A percentile compares a stretch with the other conserved stretches of the same genome.
Conservation (phyloP, 2,329 filamentous ascomycete genomes). For the Ophiobolus disseminans region DNA sequence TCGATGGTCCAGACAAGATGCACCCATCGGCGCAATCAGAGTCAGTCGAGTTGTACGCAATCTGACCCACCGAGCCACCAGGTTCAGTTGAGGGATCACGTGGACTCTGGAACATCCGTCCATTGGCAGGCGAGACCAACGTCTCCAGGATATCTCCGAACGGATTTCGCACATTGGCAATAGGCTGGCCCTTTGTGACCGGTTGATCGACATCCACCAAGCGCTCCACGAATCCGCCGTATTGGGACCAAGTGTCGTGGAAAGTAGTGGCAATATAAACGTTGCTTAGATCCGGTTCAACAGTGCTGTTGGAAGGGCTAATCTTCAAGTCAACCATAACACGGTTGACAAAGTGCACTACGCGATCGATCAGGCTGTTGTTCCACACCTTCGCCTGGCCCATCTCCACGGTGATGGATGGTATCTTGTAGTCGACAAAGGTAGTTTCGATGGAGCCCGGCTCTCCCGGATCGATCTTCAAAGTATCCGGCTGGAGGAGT, state of each 20-base stretch:
- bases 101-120: slow-evolving; percentile 45
- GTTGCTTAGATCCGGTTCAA: slow-evolving; percentile 39
- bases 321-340: slow-evolving; percentile 32
- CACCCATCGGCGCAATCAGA: slow-evolving; percentile 40
- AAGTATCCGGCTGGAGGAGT: slow-evolving; percentile 48
- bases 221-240: slow-evolving; percentile 39
- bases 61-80: slow-evolving; percentile 42
- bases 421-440: slow-evolving; percentile 44
- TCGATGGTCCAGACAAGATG: slow-evolving; percentile 27
- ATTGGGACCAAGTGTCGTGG: slow-evolving; percentile 34
- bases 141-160: slow-evolving; percentile 49
- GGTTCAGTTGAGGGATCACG: slow-evolving; percentile 47
- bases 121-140: slow-evolving; percentile 39
- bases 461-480: slow-evolving; percentile 51
- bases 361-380: slow-evolving; percentile 43
- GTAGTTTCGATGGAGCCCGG: slow-evolving; percentile 51
- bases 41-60: slow-evolving; percentile 48
- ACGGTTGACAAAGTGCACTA: slow-evolving; percentile 37
- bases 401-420: slow-evolving; percentile 50
- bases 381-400: slow-evolving; percentile 50
- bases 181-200: slow-evolving; percentile 45
- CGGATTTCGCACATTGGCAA: slow-evolving; percentile 45
- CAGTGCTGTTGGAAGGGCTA: slow-evolving; percentile 37
- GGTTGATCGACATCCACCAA: slow-evolving; percentile 43
- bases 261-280: slow-evolving; percentile 42